Evolutionary conservation across 495 filamentous ascomycete genomes (phyloP).

Genomic region (Pseudoneurospora amorphoporcata): DNA sequence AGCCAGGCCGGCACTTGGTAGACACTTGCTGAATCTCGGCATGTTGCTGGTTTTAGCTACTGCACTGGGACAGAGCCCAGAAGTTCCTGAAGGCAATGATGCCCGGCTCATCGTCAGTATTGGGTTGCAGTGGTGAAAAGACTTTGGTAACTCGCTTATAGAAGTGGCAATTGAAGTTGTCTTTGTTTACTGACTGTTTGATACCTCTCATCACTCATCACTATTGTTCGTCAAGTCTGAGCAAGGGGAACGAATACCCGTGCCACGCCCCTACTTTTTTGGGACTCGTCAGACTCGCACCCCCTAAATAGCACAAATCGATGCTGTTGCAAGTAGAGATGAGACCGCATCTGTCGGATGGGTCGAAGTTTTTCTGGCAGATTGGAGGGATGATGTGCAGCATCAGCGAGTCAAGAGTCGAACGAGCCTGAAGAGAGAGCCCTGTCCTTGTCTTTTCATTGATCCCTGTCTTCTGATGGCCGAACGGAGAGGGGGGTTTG

Average conservation of each 20-base stretch:
- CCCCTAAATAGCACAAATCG: background rate
- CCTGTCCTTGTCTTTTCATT: constrained; percentile 5
- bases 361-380: constrained; percentile 5
- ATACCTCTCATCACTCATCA: background rate
- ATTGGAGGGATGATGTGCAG: constrained; percentile 27
- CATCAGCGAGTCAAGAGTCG: constrained; percentile 24
- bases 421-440: constrained; percentile 14
- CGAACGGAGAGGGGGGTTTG: constrained; percentile 13
- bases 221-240: background rate
- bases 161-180: background rate
- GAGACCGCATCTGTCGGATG: constrained; percentile 2
- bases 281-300: no score
- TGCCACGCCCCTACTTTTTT: no score
- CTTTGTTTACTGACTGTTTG: background rate
- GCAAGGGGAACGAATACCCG: background rate
- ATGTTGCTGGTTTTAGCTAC: background rate
- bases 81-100: background rate
- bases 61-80: background rate
- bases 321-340: background rate
- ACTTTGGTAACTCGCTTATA: background rate
- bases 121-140: background rate
- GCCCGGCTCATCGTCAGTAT: background rate
- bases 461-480: constrained; percentile 18
- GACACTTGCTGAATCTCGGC: background rate
- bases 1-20: background rate